Percentiles rank a stretch among this genome's conserved stretches.
Conservation (phyloP, 106 monocot species). For the Dactylorhiza incarnata region DNA sequence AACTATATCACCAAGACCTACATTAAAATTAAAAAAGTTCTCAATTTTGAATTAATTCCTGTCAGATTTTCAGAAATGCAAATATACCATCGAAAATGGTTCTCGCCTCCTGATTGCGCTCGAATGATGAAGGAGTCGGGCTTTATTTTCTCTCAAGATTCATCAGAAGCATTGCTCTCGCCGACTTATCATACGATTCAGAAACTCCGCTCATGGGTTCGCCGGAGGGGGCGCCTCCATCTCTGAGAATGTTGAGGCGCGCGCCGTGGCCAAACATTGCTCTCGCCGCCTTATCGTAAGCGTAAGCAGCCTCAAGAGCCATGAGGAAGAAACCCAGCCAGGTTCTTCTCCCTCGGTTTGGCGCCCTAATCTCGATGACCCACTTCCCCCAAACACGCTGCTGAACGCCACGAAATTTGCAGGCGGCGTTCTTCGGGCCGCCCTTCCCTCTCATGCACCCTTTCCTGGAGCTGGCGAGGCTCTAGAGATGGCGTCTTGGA, state of each 20-base stretch:
- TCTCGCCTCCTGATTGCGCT: no score
- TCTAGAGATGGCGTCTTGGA: no score
- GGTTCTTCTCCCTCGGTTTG: constrained; percentile 49
- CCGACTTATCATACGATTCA: no score
- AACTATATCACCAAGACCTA: no score
- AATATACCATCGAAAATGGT: no score
- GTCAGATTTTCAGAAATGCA: no score
- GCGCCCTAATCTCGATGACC: constrained; percentile 88
- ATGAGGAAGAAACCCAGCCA: constrained; percentile 85
- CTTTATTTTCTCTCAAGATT: no score
- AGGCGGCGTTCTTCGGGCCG: constrained; percentile 64
- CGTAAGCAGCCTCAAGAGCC: constrained; percentile 47
- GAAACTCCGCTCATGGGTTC: neutral
- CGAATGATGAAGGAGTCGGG: no score
- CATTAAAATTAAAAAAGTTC: no score
- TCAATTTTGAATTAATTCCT: no score
- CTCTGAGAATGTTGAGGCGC: constrained; percentile 44
- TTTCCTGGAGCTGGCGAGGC: constrained; percentile 77
- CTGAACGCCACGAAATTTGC: constrained; percentile 67
- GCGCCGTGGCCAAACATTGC: constrained; percentile 66
- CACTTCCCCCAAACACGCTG: constrained; percentile 92
- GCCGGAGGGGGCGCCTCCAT: neutral
- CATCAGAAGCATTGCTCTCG: no score
- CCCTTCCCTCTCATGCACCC: constrained; percentile 87
- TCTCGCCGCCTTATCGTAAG: constrained; percentile 76